Base-by-base conservation (phyloP, 2,329 filamentous ascomycete genomes). In the Calonectria crousiana region DNA sequence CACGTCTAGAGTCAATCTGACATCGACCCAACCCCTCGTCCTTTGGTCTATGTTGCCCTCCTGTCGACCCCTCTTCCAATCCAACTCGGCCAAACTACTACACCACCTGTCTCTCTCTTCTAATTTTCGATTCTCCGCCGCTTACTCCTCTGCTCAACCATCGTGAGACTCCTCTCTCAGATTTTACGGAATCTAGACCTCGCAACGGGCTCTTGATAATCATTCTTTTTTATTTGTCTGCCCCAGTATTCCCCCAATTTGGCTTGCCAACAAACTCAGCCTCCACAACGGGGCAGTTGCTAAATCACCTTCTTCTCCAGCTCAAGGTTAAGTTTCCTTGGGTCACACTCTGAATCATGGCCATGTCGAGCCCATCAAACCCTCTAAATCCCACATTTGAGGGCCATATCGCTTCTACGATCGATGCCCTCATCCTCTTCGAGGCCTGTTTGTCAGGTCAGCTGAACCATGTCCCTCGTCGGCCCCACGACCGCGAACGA, bases 401-500 rank as follows among this genome's bases (percentile, higher is more conserved):
- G n/a, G 93, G 93, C 13, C 91, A 92, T 81, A 89, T 95, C 64
- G 86, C 87, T n/a, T 92, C 89, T 13, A 95, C 93, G 0, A 88
- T 91, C 64, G 95, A 98, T 85, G 95, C 95, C 34, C 87, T 97
- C 77, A 88, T 95, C 13, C 88, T 98, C 23, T 94, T 98, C 81
- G 95, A 98, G 83, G 94, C 92, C 11, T 95, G 93, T 79, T 88
- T 98, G 20, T 89, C 88, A 44, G 95, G 95, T 14, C 86, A 89
- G 26, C 86, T 96, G 11, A 90, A 90, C 64, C 95, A 97, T 83
- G 94, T 97, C 26, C 92, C 95, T 23, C 93, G 96, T 65, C 90
- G 96, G 68, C 96, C 96, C 1, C 95, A 98, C 83, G 96, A 98
- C 80, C 90, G 95, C 67, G 96, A 98, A 84, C 90, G 95, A 67